A percentile compares a stretch with the other conserved stretches of the same genome.
Evolutionary conservation across 306 rosid species (phyloP).

Genomic region (Castanospermum australe): DNA sequence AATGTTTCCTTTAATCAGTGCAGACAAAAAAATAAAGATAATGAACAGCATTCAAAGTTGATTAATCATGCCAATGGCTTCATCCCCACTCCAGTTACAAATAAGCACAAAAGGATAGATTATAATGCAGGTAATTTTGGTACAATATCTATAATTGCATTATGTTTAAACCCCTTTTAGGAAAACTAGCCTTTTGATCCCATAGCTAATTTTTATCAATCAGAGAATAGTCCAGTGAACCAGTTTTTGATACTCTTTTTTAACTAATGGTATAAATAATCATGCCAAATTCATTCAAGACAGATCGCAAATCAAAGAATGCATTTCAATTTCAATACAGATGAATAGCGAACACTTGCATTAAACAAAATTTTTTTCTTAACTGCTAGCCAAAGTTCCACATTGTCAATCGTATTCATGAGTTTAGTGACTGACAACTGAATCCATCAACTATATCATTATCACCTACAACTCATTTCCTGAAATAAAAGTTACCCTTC

Average conservation of each 20-base stretch:
- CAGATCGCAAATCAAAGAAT: slow-evolving; percentile 4
- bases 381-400: background rate
- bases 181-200: background rate
- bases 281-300: slow-evolving; percentile 2
- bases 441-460: slow-evolving; percentile 28
- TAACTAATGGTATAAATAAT: background rate
- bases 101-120: background rate
- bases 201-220: background rate
- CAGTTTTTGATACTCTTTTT: background rate
- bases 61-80: background rate
- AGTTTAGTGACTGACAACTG: slow-evolving; percentile 8
- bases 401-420: background rate
- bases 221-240: background rate
- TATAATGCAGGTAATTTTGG: background rate
- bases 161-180: background rate
- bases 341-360: slow-evolving; percentile 2
- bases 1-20: background rate
- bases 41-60: background rate
- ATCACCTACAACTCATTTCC: slow-evolving; percentile 37
- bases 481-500: slow-evolving; percentile 28
- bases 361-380: background rate
- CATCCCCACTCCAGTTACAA: background rate
- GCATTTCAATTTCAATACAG: slow-evolving; percentile 8
- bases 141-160: background rate
- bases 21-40: background rate